Base-by-base conservation (phyloP, 2,329 filamentous ascomycete genomes). In the Fusarium luffae region DNA sequence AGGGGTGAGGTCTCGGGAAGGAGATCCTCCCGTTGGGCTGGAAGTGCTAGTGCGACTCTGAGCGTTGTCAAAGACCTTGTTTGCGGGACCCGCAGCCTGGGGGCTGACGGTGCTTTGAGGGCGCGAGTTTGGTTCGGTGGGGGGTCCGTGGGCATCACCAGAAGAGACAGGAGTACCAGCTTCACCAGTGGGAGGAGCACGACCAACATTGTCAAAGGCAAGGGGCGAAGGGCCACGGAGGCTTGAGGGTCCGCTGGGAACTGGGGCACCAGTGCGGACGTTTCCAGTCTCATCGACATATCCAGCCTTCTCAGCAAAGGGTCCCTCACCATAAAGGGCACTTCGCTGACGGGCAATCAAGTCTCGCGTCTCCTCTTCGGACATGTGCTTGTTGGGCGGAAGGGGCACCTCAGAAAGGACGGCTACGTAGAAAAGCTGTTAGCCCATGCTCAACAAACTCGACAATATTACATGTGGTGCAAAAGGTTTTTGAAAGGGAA, bases 271-370 rank as follows among this genome's bases (percentile, higher is more conserved):
- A 30, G 89, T 82, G 66, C 91, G 89, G 37, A 88, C 82, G 21
- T 84, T 83, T 68, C 87, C 87, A 30, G 86, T 86, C 76, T 94
- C 92, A 66, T 94, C 91, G 51, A 89, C 85, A 75, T 91, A 91
- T 70, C 84, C 85, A 68, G 84, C 85, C 72, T 87, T 88, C 72
- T 91, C 90, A 77, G 91, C 89, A 78, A 93, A 91, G 54, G 87
- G 79, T 13, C 85, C 85, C 77, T 93, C 93, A 78, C 94, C 93
- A 81, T 98, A 99, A 72, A 99, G 84, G 71, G 95, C 94, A 81
- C 92, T 94, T 82, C 97, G 94, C 83, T 98, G 96, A 78, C 95
- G 94, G 74, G 94, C 93, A 81, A 98, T 97, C 80, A 98, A 87
- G 76, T 98, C 95, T 75, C 95, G 93, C 76, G 95, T 95, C 77